A percentile compares a stretch with the other conserved stretches of the same genome.
These are phyloP conservation scores for Aspergillus novofumigatus DNA, from an alignment of 2,329 filamentous ascomycete genomes.

Conservation along the genomic window DNA sequence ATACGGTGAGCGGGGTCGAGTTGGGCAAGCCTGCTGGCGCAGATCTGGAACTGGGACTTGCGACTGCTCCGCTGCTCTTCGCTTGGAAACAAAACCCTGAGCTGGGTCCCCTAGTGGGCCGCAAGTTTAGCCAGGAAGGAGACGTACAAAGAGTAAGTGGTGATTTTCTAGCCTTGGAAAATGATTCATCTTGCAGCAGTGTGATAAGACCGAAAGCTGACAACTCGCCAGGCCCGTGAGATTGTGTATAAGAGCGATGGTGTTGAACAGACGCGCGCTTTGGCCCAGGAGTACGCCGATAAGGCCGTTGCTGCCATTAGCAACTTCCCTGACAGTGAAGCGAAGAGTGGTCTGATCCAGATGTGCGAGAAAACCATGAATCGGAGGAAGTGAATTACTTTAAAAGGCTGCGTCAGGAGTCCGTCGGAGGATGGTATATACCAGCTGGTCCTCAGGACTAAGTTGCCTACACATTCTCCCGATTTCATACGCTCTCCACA, in stretches of 20 bases:
- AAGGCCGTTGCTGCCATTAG: conserved; percentile 82
- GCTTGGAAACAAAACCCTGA: conserved; percentile 88
- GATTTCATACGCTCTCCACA: background rate
- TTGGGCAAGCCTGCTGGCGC: conserved; percentile 93
- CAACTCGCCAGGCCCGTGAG: conserved; percentile 66
- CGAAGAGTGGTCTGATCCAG: conserved; percentile 83
- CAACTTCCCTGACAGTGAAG: conserved; percentile 86
- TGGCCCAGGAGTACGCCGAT: conserved; percentile 87
- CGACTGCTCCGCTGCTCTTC: conserved; percentile 89
- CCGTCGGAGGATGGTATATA: background rate
- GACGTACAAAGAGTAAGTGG: conserved; percentile 74
- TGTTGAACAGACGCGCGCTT: conserved; percentile 82
- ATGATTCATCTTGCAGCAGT: background rate
- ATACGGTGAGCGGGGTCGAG: conserved; percentile 78
- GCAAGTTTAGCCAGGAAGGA: conserved; percentile 79
- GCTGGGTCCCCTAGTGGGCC: conserved; percentile 80
- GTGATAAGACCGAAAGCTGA: background rate
- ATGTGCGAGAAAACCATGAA: conserved; percentile 93
- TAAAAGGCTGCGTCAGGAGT: background rate
- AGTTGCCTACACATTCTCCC: background rate
- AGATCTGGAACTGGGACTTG: conserved; percentile 86
- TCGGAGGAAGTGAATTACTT: conserved; percentile 65
- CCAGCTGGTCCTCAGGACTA: background rate
- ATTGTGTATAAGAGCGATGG: conserved; percentile 80
- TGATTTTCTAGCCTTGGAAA: background rate